phyloP scores from a whole-genome alignment of 1,139 yeast genomes.

The Saccharomyces hybrid region DNA sequence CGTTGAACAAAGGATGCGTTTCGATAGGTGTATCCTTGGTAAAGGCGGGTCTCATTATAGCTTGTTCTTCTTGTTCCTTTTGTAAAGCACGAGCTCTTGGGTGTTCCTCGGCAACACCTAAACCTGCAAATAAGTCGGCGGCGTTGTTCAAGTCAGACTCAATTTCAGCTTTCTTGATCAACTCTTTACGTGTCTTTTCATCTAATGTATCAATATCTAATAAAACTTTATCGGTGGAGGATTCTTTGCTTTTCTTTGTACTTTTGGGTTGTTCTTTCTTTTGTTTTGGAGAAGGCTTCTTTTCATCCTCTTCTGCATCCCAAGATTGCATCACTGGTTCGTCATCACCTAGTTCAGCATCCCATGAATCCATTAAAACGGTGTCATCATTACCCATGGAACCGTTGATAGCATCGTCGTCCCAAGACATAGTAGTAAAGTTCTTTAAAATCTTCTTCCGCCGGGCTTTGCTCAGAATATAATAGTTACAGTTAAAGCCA shows the following conservation, averaged over 20 bases:
- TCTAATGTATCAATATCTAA: conserved; percentile 60
- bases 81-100: conserved; percentile 55
- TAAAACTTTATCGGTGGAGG: conserved; percentile 31
- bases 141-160: conserved; percentile 87
- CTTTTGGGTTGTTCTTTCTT: conserved; percentile 34
- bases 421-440: too few species aligned
- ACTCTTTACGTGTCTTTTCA: conserved; percentile 59
- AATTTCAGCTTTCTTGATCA: conserved; percentile 71
- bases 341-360: conserved; percentile 57
- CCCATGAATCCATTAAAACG: conserved; percentile 67
- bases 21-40: conserved; percentile 64
- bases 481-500: not conserved
- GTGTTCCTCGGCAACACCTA: conserved; percentile 67
- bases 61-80: conserved; percentile 45
- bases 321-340: conserved; percentile 76
- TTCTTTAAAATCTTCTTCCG: too few species aligned
- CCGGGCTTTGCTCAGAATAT: not conserved
- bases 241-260: conserved; percentile 16
- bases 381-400: conserved; percentile 41
- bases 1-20: conserved; percentile 71
- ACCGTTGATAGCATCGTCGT: conserved; percentile 85
- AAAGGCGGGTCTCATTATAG: conserved; percentile 31
- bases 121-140: conserved; percentile 80
- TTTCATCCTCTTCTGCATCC: conserved; percentile 59
- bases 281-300: conserved; percentile 33